Evolutionary conservation across 2,329 filamentous ascomycete species (phyloP), one percentile per base, ranked within the genome.

Genomic region (Beauveria asiatica): DNA sequence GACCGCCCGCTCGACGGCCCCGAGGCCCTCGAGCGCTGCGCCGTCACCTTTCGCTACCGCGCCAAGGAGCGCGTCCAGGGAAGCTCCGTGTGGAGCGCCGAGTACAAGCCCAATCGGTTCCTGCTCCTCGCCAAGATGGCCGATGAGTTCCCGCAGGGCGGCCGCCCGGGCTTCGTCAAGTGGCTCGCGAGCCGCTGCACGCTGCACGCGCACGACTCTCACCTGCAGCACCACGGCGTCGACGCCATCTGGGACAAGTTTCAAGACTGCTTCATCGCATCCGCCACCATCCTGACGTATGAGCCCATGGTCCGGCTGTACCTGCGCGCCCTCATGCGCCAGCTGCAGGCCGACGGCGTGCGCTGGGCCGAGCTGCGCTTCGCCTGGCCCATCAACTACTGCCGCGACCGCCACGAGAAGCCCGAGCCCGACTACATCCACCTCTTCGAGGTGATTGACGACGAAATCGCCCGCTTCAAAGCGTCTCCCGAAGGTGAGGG

Each of bases 171-270:
- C 0, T 97, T 97, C 70, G 73, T 90, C 17, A 76, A 80, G 59
- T 97, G 91, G 91, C 75, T 97, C 48, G 88, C 84, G 67, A 81
- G 79, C 52, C 83, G 91, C 44, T 88, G 85, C 66, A 86, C 85
- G 3, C 85, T 96, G 61, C 88, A 86, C 1, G 76, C 82, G 17
- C 81, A 83, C 21, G 91, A 96, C 70, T 87, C 86, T 11, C 78
- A 92, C 50, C 82, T 87, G 64, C 90, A 96, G 69, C 88, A 94
- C 67, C 87, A 92, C 67, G 91, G 92, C 3, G 80, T 92, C 17
- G 87, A 94, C 70, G 87, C 87, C 57, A 87, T 96, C 59, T 97
- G 92, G 92, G 76, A 79, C 25, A 92, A 94, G 69, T 96, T 97
- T 73, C 77, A 75, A 54, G 83, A 82, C 49, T 88, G 87, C 63